Conservation (phyloP, 2,329 filamentous ascomycete species). For the Aspergillus melleus region DNA sequence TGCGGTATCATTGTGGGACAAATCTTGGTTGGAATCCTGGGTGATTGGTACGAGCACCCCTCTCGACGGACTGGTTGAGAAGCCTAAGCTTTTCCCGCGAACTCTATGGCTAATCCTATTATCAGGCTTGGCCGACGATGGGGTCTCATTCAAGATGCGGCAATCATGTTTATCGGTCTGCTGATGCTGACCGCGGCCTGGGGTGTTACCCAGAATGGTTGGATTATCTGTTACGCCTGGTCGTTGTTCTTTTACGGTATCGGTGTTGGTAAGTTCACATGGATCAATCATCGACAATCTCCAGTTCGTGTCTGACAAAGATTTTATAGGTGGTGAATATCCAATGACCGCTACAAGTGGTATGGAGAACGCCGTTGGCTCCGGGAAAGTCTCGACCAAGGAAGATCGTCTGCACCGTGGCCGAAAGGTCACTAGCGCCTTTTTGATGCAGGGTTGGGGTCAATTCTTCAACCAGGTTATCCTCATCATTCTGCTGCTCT, state of each 20-base stretch:
- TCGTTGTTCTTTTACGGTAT: constrained; percentile 88
- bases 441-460: constrained; percentile 98
- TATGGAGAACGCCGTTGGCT: constrained; percentile 86
- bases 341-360: constrained; percentile 95
- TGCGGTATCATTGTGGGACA: constrained; percentile 94
- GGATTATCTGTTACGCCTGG: constrained; percentile 97
- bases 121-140: constrained; percentile 82
- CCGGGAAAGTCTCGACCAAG: constrained; percentile 82
- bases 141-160: constrained; percentile 92
- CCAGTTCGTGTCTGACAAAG: neutral
- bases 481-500: constrained; percentile 80
- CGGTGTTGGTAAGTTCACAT: constrained; percentile 44
- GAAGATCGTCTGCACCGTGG: constrained; percentile 94
- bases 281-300: neutral
- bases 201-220: constrained; percentile 83
- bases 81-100: neutral
- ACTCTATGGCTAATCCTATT: constrained; percentile 4
- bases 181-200: constrained; percentile 89
- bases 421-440: constrained; percentile 91
- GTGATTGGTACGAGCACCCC: constrained; percentile 57
- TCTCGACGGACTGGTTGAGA: neutral
- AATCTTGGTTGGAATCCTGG: constrained; percentile 77
- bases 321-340: constrained; percentile 77
- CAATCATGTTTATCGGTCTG: constrained; percentile 91
- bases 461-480: constrained; percentile 92